Base-by-base conservation (phyloP, 257 asterid species). In the Solanum chmielewskii region DNA sequence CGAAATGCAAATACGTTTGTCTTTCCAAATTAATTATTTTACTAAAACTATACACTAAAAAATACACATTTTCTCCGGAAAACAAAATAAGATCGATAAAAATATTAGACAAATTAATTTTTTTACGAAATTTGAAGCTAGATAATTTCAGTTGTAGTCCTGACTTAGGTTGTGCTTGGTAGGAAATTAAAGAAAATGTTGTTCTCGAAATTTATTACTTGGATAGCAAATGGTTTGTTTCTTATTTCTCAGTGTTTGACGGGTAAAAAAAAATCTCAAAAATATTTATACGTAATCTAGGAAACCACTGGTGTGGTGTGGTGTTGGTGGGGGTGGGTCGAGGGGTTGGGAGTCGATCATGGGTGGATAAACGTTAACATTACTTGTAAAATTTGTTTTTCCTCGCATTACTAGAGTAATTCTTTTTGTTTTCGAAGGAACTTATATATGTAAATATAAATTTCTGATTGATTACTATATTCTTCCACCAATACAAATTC, bases 281-380 rank as follows among this genome's bases (percentile, higher is more conserved):
- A 25, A 27, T 25, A 66, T 2, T 68, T 14, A 27, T 68, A 68
- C 9, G 21, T 27, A 27, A 27, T n/a, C 31, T 62, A 62, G 16
- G 3, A 62, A 62, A 11, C 0, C 3, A 62, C 0, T 4, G 4
- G 12, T 0, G 4, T 39, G 10, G 27, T 0, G 10, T 39, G 1
- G 66, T 20, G 27, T 21, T 1, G 25, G 7, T 62, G 15, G 31
- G 15, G 31, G 27, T 62, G 16, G 70, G 70, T 23, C 29, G 31
- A 59, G 66, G 70, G 8, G 29, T 11, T 62, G 70, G 27, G 60
- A 18, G 60, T 49, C 60, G 7, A 6, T 15, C 60, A 4, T 3
- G 20, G 70, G 4, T 62, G 70, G 8, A 12, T 62, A 62, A 62
- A 4, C 1, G 0, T n/a, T 25, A 62, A 62, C 29, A 5, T 62